A percentile compares a stretch with the other conserved stretches of the same genome.
phyloP scores from a whole-genome alignment of 768 basidiomycete species.

The Tricholomella constricta region DNA sequence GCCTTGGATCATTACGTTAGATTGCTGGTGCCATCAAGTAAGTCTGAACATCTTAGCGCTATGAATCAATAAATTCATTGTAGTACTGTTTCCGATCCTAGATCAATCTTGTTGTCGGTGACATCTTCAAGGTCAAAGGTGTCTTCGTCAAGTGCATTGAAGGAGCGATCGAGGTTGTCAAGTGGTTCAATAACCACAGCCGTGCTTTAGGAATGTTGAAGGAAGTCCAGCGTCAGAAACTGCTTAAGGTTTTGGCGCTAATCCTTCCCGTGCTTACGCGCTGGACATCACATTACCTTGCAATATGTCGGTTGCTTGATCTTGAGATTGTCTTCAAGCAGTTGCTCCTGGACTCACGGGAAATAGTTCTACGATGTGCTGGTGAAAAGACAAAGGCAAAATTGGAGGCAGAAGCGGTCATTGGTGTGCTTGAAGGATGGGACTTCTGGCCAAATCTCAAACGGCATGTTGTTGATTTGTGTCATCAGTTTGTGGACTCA shows the following conservation, averaged over 20 bases:
- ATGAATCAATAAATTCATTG: not conserved
- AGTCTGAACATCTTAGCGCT: not conserved
- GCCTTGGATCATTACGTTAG: not conserved
- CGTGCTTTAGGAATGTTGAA: constrained; percentile 6
- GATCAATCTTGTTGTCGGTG: constrained; percentile 6
- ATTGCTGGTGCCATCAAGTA: constrained; percentile 12
- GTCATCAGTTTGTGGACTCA: not conserved
- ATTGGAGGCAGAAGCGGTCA: not conserved
- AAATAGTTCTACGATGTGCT: constrained; percentile 2
- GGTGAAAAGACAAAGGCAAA: constrained; percentile 3
- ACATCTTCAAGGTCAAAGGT: not conserved
- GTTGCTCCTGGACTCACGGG: not conserved
- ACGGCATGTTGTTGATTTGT: constrained; percentile 7
- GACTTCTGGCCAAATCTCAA: constrained; percentile 12
- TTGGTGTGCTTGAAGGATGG: not conserved
- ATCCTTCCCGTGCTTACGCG: constrained; percentile 1
- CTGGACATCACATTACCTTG: not conserved
- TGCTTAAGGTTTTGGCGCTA: not conserved
- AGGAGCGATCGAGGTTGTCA: constrained; percentile 5
- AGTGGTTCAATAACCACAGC: constrained; percentile 13
- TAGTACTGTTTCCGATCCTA: constrained; percentile 1
- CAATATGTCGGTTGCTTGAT: constrained; percentile 9
- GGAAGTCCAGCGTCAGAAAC: not conserved
- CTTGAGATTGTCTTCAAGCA: constrained; percentile 9
- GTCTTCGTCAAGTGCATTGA: not conserved